phyloP scores from a whole-genome alignment of 495 filamentous ascomycete genomes.

The Hyaloscypha variabilis region DNA sequence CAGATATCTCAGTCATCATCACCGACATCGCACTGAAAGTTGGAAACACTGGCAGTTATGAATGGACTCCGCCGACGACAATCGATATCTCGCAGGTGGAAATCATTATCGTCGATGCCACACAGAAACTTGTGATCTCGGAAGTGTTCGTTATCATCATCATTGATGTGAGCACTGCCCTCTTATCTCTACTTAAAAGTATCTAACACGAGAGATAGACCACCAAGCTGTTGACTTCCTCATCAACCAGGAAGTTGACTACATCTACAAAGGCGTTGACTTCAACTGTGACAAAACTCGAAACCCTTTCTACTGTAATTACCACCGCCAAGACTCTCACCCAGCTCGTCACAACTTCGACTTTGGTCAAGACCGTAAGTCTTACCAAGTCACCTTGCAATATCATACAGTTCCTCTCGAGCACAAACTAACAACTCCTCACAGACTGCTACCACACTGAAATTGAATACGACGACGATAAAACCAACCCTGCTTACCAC shows the following conservation, averaged over 20 bases:
- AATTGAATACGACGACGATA: neutral
- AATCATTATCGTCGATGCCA: slow-evolving; percentile 16
- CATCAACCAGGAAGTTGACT: neutral
- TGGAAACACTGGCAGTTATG: slow-evolving; percentile 3
- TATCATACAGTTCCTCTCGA: no score
- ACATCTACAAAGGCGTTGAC: neutral
- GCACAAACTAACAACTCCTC: neutral
- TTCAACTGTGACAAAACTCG: neutral
- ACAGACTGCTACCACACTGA: neutral
- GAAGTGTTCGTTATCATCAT: neutral
- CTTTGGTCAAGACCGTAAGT: slow-evolving; percentile 3
- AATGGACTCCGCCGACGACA: neutral
- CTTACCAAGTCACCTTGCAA: neutral
- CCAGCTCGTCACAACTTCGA: neutral
- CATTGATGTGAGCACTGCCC: neutral
- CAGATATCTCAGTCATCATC: slow-evolving; percentile 3
- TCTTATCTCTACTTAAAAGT: neutral
- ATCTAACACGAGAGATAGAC: neutral
- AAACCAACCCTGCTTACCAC: neutral
- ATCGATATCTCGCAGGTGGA: neutral
- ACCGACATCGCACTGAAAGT: neutral
- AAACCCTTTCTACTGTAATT: neutral
- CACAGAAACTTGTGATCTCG: slow-evolving; percentile 4
- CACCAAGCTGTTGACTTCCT: no score
- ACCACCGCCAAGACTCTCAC: neutral